Base-by-base conservation (phyloP, 2,329 filamentous ascomycete genomes). In the Alternaria tenuissima region DNA sequence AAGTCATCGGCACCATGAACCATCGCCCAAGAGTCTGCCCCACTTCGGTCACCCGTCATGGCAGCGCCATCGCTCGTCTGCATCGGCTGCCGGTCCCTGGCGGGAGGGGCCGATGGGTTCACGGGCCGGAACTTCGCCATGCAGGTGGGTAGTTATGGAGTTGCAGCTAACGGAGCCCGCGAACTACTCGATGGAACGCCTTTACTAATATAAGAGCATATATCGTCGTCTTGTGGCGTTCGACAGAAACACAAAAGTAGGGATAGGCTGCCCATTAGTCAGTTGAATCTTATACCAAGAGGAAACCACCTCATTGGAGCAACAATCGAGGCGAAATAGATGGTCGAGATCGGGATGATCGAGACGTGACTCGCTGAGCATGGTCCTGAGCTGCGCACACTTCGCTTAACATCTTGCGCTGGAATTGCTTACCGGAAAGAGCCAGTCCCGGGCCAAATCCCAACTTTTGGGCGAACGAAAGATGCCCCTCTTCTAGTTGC, bases 391-490 rank as follows among this genome's bases (percentile, higher is more conserved):
- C 38, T 47, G 39, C 20, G 42, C 58, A 57, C 46, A 42, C 48
- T 54, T 67, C 59, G 61, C 61, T 68, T 70, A 65, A 16, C 24
- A n/a, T 49, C 34, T 41, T 38, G 41, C 16, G 39, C 34, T 54
- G 55, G 49, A 20, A 26, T 16, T 66, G 58, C 67, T 69, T 69
- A 71, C 68, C 68, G 64, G 54, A 53, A 61, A 41, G 34, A 61
- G 59, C 34, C 63, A 52, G 7, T 54, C 52, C 36, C 18, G 49
- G 28, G 46, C 42, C 28, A 20, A n/a, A 48, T 20, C 51, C 47
- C 38, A 53, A 34, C 38, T 30, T 34, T 42, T 39, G 12, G 20
- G 16, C 16, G 44, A 54, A 55, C 52, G 39, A 46, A 43, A 58
- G 57, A 55, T 43, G 38, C 9, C n/a, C 9, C 36, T 26, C 38